These are phyloP conservation scores for Trypanosoma melophagium DNA, from an alignment of 208 protist species.

Conservation along the genomic window DNA sequence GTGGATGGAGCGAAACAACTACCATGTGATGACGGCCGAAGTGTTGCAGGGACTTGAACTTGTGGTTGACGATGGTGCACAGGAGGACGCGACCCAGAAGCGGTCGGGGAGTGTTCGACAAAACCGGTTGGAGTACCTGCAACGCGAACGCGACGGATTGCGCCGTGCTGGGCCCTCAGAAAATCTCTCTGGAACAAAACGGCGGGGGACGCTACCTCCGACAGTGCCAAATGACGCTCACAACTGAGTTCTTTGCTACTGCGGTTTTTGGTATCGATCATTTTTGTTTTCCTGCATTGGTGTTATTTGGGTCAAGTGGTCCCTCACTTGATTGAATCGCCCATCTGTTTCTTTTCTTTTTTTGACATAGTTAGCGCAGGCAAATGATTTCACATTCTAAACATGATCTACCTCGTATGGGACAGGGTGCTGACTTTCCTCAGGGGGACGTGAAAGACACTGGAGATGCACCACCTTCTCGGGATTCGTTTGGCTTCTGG, in stretches of 20 bases:
- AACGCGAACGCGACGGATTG: conserved; percentile 24
- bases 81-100: not conserved
- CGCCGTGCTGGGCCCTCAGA: not conserved
- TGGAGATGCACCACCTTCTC: too few relatives aligned
- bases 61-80: conserved; percentile 25
- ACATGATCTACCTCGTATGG: too few relatives aligned
- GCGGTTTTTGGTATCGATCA: too few relatives aligned
- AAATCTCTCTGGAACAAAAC: not conserved
- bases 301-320: too few relatives aligned
- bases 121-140: conserved; percentile 53
- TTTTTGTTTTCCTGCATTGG: too few relatives aligned
- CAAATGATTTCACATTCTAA: too few relatives aligned
- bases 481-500: too few relatives aligned
- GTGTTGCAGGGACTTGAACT: conserved; percentile 43
- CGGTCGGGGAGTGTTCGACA: not conserved
- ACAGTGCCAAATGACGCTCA: not conserved
- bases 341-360: too few relatives aligned
- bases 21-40: conserved; percentile 41
- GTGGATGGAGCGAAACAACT: conserved; percentile 67
- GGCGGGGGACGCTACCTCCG: not conserved
- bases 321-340: too few relatives aligned
- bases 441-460: too few relatives aligned
- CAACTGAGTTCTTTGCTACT: not conserved
- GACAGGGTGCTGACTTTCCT: too few relatives aligned
- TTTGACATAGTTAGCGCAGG: too few relatives aligned